Base-by-base conservation (phyloP, 768 basidiomycete species). In the Pleurotus djamor region DNA sequence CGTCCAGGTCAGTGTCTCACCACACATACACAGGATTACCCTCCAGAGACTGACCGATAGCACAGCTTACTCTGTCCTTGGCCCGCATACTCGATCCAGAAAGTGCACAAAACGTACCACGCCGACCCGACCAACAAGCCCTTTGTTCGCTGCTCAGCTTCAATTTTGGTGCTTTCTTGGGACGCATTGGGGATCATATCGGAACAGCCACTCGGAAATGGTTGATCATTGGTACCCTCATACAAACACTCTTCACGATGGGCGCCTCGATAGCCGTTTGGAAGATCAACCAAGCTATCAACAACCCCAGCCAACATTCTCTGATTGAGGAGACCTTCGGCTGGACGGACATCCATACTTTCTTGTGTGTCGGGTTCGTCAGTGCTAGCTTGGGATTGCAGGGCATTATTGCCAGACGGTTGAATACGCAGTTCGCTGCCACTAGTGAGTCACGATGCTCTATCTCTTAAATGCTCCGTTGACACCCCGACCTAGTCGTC, bases 381-480 rank as follows among this genome's bases (percentile, higher is more conserved):
- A 93, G 91, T 62, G 88, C 88, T 35, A 84, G 82, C 69, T 74
- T 97, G 66, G 94, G 94, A 5, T 73, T 94, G 35, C 94, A 96
- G 71, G 93, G 93, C 17, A 90, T 94, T 68, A 77, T 91, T 73
- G 92, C 87, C 54, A 94, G 94, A 74, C 76, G 90, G 37, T 69
- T 92, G 62, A 88, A 88, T 66, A 88, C 88, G 8, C 87, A 91
- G 69, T 94, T 89, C 67, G 85, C 87, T 9, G 89, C 88, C 0
- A 89, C 88, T 21, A 86, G 88, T 89, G 45, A 66, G 84, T 80
- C 12, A 36, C 49, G 28, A 13, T 41, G 60, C 37, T 32, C 49
- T 14, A 41, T 12, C 32, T 44, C 21, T n/a, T 14, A 57, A 9
- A 16, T 52, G 16, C 32, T 36, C 54, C 32, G 41, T 54, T 33